A percentile compares a stretch with the other conserved stretches of the same genome.
Evolutionary conservation across 2,329 filamentous ascomycete species (phyloP).

Genomic region (Diaporthe ilicicola): DNA sequence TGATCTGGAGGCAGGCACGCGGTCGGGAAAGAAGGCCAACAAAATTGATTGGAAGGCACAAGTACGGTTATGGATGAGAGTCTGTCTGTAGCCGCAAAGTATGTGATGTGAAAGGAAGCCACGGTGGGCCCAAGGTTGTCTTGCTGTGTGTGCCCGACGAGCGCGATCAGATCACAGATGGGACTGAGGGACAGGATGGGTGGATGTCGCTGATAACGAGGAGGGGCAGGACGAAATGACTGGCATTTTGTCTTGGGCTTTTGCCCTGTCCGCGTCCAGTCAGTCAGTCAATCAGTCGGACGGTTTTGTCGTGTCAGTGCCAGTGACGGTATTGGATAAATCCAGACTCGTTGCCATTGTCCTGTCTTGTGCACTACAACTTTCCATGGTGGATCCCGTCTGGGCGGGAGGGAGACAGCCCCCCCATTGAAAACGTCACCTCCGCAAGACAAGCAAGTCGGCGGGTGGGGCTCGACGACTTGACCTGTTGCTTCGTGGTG

Average conservation of each 20-base stretch:
- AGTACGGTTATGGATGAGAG: background rate
- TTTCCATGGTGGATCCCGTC: constrained; percentile 12
- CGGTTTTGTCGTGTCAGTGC: background rate
- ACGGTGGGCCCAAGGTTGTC: constrained; percentile 4
- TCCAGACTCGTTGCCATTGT: constrained; percentile 2
- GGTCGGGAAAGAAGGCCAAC: background rate
- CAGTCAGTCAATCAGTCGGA: background rate
- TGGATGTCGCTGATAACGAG: background rate
- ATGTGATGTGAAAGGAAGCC: constrained; percentile 7
- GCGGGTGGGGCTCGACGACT: background rate
- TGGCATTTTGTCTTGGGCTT: constrained; percentile 9
- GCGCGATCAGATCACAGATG: constrained; percentile 16
- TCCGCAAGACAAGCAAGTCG: constrained; percentile 16
- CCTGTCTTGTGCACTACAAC: background rate
- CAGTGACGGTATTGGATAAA: background rate
- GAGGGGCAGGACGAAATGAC: constrained; percentile 5
- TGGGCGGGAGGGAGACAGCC: background rate
- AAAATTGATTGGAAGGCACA: constrained; percentile 1
- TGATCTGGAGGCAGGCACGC: background rate
- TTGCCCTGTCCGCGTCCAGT: background rate
- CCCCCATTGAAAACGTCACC: constrained; percentile 23
- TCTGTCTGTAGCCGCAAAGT: background rate
- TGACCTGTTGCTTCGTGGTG: background rate
- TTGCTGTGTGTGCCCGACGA: constrained; percentile 17
- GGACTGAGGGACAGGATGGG: background rate